Base-by-base conservation (phyloP, 2,329 filamentous ascomycete species). In the Aspergillus novofumigatus region DNA sequence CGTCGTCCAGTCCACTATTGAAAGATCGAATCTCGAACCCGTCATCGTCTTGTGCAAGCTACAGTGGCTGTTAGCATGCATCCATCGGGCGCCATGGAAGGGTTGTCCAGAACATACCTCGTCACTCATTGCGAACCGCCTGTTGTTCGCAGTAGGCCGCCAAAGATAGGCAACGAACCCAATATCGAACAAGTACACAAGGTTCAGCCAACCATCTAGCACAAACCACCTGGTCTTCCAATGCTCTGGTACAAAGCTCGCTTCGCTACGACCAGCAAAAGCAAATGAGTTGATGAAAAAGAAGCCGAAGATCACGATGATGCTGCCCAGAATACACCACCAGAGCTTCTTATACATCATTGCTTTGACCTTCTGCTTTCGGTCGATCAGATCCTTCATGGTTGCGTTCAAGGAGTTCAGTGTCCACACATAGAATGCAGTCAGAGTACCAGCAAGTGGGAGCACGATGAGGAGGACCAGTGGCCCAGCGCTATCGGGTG, bases 181-280 rank as follows among this genome's bases (percentile, higher is more conserved):
- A 26, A 99, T 91, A 69, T 99, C 93, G 58, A 90, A 90, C 62
- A 99, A 86, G 76, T 97, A 99, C 17, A 99, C 93, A 54, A 99
- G 77, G 73, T 97, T 97, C 52, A 97, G 81, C 94, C 94, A 99
- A 55, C 94, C 94, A 70, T 99, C 94, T 21, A 99, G 83, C 49
- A 99, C 85, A 70, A 99, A 99, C 94, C 94, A 99, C 59, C 94
- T 82, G 4, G 90, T 92, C 78, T 97, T 93, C 94, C 94, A 99
- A 76, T 99, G 93, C 66, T 91, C 90, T 1, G 94, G 94, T 4
- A 96, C 91, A 72, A 96, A 99, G 73, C 96, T 89, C 0, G 90
- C 90, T 62, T 92, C 89, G 50, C 84, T 85, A 50, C 87, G 86
- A 11, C 92, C 92, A 51, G 92, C 93, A 72, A 99, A 96, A 0